Conservation (phyloP, 805 yeast genomes). For the Scheffersomyces stipitis region DNA sequence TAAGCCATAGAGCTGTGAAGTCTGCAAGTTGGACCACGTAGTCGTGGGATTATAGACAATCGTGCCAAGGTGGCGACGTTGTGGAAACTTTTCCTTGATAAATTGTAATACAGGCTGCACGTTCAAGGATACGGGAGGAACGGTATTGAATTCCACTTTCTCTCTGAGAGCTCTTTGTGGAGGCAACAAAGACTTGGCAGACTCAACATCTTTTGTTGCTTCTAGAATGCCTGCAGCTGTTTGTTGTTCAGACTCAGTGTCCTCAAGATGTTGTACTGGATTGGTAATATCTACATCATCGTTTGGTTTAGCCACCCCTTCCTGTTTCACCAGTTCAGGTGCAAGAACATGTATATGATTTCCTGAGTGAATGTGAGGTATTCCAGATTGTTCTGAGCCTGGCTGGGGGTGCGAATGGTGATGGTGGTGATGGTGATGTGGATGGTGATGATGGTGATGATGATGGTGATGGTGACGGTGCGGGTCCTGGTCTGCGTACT, state of each 20-base stretch:
- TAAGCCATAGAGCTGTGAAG: conserved; percentile 24
- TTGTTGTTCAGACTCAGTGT: conserved; percentile 1
- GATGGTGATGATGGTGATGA: conserved; percentile 6
- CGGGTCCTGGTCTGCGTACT: conserved; percentile 6
- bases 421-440: conserved; percentile 10
- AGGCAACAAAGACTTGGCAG: neutral
- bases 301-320: neutral
- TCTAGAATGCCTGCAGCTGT: conserved; percentile 1
- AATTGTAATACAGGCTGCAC: conserved; percentile 20
- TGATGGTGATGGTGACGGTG: conserved; percentile 13
- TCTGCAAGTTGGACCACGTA: conserved; percentile 43
- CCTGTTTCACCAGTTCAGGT: neutral
- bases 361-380: conserved; percentile 8
- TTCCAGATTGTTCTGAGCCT: conserved; percentile 3
- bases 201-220: too few species aligned
- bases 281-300: neutral
- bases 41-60: conserved; percentile 59
- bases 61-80: conserved; percentile 27
- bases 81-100: conserved; percentile 27
- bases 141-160: neutral
- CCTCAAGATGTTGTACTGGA: neutral
- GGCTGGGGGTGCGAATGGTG: conserved; percentile 8
- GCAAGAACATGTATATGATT: conserved; percentile 4
- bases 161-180: neutral
- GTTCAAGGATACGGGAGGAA: conserved; percentile 10